Evolutionary conservation across 2,329 filamentous ascomycete genomes (phyloP).

Genomic region (Fonsecaea multimorphosa): DNA sequence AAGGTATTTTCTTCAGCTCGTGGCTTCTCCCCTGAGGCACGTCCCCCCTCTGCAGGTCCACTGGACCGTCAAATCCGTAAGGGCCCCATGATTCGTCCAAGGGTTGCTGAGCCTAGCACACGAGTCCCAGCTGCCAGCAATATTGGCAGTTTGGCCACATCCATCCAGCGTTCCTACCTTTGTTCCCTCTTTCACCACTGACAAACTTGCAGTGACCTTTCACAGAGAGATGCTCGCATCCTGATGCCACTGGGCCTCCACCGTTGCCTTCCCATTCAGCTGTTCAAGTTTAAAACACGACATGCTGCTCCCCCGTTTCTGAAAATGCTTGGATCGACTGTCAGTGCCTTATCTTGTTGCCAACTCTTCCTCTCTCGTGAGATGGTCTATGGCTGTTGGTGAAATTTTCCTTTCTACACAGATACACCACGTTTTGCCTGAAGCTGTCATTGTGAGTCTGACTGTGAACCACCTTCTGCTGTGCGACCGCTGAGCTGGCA

Average conservation of each 20-base stretch:
- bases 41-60: constrained; percentile 13
- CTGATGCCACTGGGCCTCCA: constrained; percentile 19
- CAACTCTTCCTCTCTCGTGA: constrained; percentile 27
- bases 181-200: constrained; percentile 17
- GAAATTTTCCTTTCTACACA: neutral
- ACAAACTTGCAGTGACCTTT: constrained; percentile 18
- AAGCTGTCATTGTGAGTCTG: neutral
- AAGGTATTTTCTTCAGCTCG: constrained; percentile 33
- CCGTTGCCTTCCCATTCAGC: constrained; percentile 5
- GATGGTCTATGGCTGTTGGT: constrained; percentile 23
- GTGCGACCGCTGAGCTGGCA: constrained; percentile 4
- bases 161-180: constrained; percentile 22
- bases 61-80: constrained; percentile 19
- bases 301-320: constrained; percentile 25
- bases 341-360: constrained; percentile 29
- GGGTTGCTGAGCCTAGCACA: constrained; percentile 12
- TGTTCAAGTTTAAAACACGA: constrained; percentile 32
- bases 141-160: constrained; percentile 33
- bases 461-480: neutral
- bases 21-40: constrained; percentile 26
- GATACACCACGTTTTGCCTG: constrained; percentile 15
- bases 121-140: constrained; percentile 1
- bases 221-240: constrained; percentile 21
- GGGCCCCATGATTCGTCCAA: constrained; percentile 19
- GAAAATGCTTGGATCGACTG: constrained; percentile 23